These are phyloP conservation scores for Penicillium desertorum DNA, from an alignment of 495 filamentous ascomycete genomes.

Conservation along the genomic window DNA sequence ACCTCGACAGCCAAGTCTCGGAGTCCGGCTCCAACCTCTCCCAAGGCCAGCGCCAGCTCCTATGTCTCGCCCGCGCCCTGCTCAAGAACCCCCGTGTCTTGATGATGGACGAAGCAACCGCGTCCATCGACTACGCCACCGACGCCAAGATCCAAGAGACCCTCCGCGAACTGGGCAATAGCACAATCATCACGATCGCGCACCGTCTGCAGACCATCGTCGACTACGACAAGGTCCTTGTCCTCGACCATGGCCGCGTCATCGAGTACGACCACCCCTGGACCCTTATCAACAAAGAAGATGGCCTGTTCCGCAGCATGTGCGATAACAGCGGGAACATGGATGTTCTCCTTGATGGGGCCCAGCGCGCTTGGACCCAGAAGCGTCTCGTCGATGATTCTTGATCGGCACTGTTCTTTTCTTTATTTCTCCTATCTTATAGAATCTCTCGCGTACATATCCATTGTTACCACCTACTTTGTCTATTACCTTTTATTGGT, in stretches of 20 bases:
- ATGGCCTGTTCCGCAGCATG: constrained; percentile 81
- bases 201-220: constrained; percentile 95
- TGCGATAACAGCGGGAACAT: constrained; percentile 93
- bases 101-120: constrained; percentile 99
- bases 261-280: constrained; percentile 88
- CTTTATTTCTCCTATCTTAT: constrained; percentile 2
- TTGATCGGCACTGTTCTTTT: constrained; percentile 16
- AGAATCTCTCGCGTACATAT: constrained; percentile 13
- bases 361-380: constrained; percentile 67
- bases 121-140: constrained; percentile 95
- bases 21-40: constrained; percentile 96
- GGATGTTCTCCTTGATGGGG: constrained; percentile 65
- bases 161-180: constrained; percentile 77
- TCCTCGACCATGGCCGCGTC: constrained; percentile 85
- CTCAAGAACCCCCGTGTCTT: constrained; percentile 89
- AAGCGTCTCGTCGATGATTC: constrained; percentile 55
- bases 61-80: constrained; percentile 91
- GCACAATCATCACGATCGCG: constrained; percentile 97
- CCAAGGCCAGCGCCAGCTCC: constrained; percentile 92
- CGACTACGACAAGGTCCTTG: constrained; percentile 98
- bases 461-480: constrained; percentile 1
- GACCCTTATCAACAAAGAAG: constrained; percentile 66
- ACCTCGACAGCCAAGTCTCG: constrained; percentile 77
- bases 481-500: constrained; percentile 6
- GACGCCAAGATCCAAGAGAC: constrained; percentile 96